phyloP scores from a whole-genome alignment of 352 stramenopile species.

The Pythium aphanidermatum region DNA sequence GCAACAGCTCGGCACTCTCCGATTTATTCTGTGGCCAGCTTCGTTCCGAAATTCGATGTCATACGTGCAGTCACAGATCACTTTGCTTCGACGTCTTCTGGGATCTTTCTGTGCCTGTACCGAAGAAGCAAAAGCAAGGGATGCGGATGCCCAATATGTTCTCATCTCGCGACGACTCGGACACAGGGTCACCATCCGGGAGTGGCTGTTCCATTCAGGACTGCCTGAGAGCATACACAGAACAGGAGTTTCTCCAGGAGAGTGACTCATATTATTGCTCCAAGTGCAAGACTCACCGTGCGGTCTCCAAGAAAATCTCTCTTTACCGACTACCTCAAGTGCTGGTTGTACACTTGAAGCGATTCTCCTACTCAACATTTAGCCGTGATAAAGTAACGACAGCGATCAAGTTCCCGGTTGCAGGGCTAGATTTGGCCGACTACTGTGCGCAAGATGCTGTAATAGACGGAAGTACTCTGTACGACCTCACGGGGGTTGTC shows the following conservation, averaged over 20 bases:
- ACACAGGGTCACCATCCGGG: background rate
- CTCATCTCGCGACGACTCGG: slow-evolving; percentile 2
- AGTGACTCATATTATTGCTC: slow-evolving; percentile 66
- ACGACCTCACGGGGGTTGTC: slow-evolving; percentile 75
- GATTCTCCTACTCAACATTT: slow-evolving; percentile 78
- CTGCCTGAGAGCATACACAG: slow-evolving; percentile 66
- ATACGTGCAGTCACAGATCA: slow-evolving; percentile 60
- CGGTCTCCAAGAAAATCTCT: slow-evolving; percentile 68
- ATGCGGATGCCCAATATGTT: slow-evolving; percentile 14
- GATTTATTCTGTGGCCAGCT: slow-evolving; percentile 83
- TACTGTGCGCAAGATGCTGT: slow-evolving; percentile 61
- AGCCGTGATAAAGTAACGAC: slow-evolving; percentile 75
- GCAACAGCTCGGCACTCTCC: slow-evolving; percentile 62
- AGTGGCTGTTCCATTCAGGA: slow-evolving; percentile 47
- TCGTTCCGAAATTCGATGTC: slow-evolving; percentile 67
- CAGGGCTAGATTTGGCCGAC: slow-evolving; percentile 58
- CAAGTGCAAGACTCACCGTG: slow-evolving; percentile 68
- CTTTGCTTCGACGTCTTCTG: slow-evolving; percentile 85
- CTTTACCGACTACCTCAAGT: slow-evolving; percentile 74
- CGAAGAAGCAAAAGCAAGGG: slow-evolving; percentile 50
- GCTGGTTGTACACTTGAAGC: slow-evolving; percentile 87
- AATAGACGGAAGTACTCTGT: slow-evolving; percentile 61
- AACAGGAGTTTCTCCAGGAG: slow-evolving; percentile 56
- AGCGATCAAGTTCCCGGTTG: slow-evolving; percentile 48
- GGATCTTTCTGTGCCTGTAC: slow-evolving; percentile 69